phyloP scores from a whole-genome alignment of 73 alveolate species.

The Paramecium tetraurelia region DNA sequence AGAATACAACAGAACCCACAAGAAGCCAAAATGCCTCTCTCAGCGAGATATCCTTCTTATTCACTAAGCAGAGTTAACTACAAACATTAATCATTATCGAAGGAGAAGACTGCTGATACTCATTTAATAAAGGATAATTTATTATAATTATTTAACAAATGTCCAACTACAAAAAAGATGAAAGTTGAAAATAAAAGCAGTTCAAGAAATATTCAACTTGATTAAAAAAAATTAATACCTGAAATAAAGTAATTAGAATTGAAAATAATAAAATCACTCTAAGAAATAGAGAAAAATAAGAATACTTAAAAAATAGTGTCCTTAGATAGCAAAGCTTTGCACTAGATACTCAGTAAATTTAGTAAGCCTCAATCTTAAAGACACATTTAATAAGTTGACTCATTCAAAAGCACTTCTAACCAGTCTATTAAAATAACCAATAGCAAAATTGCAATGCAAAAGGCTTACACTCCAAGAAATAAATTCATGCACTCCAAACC shows the following conservation, averaged over 20 bases:
- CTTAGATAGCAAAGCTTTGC: constrained; percentile 24
- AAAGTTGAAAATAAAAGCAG: neutral
- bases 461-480: constrained; percentile 3
- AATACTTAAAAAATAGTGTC: neutral
- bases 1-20: neutral
- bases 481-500: neutral
- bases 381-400: neutral
- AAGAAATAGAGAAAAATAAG: constrained; percentile 7
- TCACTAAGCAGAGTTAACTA: neutral
- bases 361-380: neutral
- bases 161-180: neutral
- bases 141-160: neutral
- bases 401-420: neutral
- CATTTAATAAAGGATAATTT: neutral
- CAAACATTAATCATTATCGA: neutral
- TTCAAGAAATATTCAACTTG: neutral
- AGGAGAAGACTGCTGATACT: neutral
- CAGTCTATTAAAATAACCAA: neutral
- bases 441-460: neutral
- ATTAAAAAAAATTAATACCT: neutral
- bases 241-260: neutral
- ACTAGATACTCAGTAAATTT: neutral
- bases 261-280: neutral
- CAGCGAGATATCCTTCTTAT: neutral
- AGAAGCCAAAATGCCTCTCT: neutral